These are phyloP conservation scores for Cladosporium sp. DNA, from an alignment of 2,329 filamentous ascomycete species.

Conservation along the genomic window DNA sequence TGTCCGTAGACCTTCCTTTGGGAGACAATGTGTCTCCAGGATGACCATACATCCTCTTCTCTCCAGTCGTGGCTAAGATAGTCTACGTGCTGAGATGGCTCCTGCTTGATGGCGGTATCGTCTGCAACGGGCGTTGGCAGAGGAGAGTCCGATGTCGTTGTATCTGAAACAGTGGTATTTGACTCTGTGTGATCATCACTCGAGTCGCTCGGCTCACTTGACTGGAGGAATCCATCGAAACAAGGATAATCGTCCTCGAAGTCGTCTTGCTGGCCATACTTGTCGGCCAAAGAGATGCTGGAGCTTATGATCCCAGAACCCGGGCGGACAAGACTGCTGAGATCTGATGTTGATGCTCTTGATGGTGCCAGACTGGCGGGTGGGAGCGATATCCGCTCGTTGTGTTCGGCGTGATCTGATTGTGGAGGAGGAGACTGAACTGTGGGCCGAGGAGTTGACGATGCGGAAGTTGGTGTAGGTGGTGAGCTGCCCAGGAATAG, in stretches of 20 bases:
- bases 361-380: conserved; percentile 36
- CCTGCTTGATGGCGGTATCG: conserved; percentile 71
- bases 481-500: conserved; percentile 17
- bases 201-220: conserved; percentile 34
- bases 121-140: conserved; percentile 66
- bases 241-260: conserved; percentile 29
- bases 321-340: conserved; percentile 54
- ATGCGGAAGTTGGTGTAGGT: conserved; percentile 8
- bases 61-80: conserved; percentile 91
- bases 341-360: conserved; percentile 32
- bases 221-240: conserved; percentile 52
- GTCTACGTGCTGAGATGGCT: conserved; percentile 87
- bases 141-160: conserved; percentile 59
- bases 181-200: conserved; percentile 25
- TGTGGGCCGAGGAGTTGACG: conserved; percentile 1
- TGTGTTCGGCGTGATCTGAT: conserved; percentile 35
- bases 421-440: conserved; percentile 11
- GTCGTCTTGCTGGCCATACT: conserved; percentile 43
- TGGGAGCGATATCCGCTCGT: conserved; percentile 29
- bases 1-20: conserved; percentile 78
- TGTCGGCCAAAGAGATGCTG: conserved; percentile 56
- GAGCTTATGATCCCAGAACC: conserved; percentile 63
- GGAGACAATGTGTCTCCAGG: conserved; percentile 89
- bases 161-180: conserved; percentile 50
- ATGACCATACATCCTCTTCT: conserved; percentile 96